Evolutionary conservation across 805 yeast genomes (phyloP), one percentile per base, ranked within the genome.

Genomic region (Candida pini): DNA sequence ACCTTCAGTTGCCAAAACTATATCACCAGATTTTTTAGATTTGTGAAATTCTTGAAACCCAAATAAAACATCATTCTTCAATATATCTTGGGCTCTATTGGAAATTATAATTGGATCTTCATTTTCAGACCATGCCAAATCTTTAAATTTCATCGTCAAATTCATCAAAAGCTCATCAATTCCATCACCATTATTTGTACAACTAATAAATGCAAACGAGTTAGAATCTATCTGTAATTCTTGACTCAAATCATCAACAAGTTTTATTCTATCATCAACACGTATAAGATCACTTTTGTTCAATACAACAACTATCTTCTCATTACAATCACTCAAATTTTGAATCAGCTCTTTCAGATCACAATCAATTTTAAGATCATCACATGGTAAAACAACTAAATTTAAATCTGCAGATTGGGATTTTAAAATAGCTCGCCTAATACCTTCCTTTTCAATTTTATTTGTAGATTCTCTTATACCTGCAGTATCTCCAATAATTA

Each of bases 401-500:
- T 78, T 76, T 22, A 87, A 46, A 54, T 92, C 92, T 20, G 94
- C 76, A 7, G 61, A 59, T 7, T 60, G 48, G 1, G 89, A 69
- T 43, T 74, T 76, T 16, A 56, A 56, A 37, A 73, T 76, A 0
- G 97, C 95, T 33, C 92, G 66, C 40, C 69, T 69, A 4, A 92
- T 88, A 0, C 98, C 98, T 53, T 87, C 83, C 5, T 53, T 49
- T 44, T 82, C 92, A 27, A 56, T 56, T 1, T 60, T 53, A 17
- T 62, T 56, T 0, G 62, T 49, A 0, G 64, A 38, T 9, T 66
- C 56, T 39, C 97, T 60, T 4, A 92, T 73, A 0, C 98, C 98
- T 0, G 98, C 98, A 1, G 97, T 89, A 54, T 92, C 98, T 3
- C 94, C 86, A 16, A 89, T 58, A 3, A 87, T 67, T 0, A 87